These are phyloP conservation scores for Nitzschia sp. DNA, from an alignment of 108 stramenopile genomes.

Conservation along the genomic window DNA sequence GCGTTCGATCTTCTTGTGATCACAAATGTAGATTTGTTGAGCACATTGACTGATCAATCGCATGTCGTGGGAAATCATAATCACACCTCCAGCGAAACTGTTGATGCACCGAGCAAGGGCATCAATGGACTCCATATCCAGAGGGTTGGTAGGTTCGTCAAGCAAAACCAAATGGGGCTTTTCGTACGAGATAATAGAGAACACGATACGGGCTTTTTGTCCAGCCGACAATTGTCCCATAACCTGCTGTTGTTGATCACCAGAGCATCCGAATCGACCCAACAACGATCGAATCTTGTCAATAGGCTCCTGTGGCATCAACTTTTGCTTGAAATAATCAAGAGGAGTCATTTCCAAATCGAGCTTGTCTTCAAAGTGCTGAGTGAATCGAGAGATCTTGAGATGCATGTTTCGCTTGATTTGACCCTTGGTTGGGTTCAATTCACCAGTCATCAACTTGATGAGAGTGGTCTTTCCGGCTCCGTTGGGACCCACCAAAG, in stretches of 20 bases:
- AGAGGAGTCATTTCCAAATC: conserved; percentile 94
- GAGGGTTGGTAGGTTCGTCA: conserved; percentile 96
- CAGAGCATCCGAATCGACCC: conserved; percentile 95
- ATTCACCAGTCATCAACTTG: conserved; percentile 91
- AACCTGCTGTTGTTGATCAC: conserved; percentile 75
- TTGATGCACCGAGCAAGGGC: conserved; percentile 94
- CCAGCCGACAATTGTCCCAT: conserved; percentile 94
- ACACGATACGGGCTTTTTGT: conserved; percentile 96
- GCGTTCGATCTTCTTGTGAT: conserved; percentile 81
- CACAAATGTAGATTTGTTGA: conserved; percentile 96
- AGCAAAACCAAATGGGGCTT: conserved; percentile 95
- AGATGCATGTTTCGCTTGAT: conserved; percentile 93
- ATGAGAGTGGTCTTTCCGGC: conserved; percentile 86
- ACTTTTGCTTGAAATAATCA: conserved; percentile 91
- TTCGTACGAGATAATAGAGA: conserved; percentile 95
- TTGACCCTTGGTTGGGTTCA: conserved; percentile 87
- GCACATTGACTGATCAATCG: conserved; percentile 97
- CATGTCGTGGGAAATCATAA: conserved; percentile 99
- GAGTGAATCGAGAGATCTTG: conserved; percentile 93
- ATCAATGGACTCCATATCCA: conserved; percentile 98
- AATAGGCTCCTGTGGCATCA: conserved; percentile 77
- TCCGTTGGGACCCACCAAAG: conserved; percentile 83
- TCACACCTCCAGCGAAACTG: conserved; percentile 96
- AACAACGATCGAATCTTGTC: conserved; percentile 82
- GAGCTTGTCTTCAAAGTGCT: conserved; percentile 98